phyloP scores from a whole-genome alignment of 208 protist species.

The Wallacemonas rigidus region DNA sequence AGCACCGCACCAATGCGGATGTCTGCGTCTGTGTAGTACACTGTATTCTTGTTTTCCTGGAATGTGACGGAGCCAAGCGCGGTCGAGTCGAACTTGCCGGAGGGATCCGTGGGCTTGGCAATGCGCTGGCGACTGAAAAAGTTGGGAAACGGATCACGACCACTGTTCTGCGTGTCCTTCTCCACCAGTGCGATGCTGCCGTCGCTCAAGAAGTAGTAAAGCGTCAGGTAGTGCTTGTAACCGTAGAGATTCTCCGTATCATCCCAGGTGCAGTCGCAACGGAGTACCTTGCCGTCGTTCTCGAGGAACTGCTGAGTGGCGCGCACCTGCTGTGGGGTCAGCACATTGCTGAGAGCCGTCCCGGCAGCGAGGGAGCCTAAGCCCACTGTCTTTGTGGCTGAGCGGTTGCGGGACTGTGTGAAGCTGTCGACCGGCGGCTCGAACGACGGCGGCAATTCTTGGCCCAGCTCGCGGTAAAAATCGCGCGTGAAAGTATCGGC shows the following conservation, averaged over 20 bases:
- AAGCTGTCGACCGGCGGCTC: conserved; percentile 77
- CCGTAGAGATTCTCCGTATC: conserved; percentile 89
- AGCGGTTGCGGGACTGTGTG: conserved; percentile 40
- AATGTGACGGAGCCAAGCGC: conserved; percentile 95
- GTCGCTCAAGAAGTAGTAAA: conserved; percentile 98
- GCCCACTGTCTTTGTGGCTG: conserved; percentile 64
- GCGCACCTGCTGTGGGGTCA: conserved; percentile 86
- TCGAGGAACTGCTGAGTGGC: conserved; percentile 91
- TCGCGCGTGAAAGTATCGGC: conserved; percentile 93
- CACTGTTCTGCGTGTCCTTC: conserved; percentile 94
- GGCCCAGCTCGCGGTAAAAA: conserved; percentile 73
- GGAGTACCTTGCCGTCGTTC: conserved; percentile 96
- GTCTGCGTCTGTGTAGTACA: conserved; percentile 95
- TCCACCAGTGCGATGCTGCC: conserved; percentile 96
- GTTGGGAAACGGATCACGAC: conserved; percentile 95
- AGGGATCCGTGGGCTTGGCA: conserved; percentile 62
- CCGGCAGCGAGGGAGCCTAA: conserved; percentile 79
- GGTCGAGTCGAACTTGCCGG: conserved; percentile 64
- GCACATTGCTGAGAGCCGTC: conserved; percentile 65
- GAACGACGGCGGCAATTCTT: conserved; percentile 54
- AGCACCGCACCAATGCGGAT: conserved; percentile 92
- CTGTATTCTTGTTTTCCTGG: conserved; percentile 85
- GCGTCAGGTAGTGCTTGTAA: conserved; percentile 90
- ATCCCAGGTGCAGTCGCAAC: conserved; percentile 97
- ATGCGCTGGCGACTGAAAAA: conserved; percentile 95